Evolutionary conservation across 2,329 filamentous ascomycete genomes (phyloP).

Genomic region (Hymenoscyphus occultus): DNA sequence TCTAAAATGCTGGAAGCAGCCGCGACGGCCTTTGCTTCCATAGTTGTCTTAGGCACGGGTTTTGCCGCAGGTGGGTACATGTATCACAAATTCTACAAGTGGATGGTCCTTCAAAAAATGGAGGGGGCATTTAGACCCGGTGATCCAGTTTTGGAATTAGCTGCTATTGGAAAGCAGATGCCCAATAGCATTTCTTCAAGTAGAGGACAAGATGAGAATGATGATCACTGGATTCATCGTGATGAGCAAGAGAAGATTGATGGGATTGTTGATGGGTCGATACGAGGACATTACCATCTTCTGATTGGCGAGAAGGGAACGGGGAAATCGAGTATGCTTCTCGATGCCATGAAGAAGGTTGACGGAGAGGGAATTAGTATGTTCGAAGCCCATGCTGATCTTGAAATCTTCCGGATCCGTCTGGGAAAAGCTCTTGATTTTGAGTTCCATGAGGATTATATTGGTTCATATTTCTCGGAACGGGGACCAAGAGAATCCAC

Average conservation of each 20-base stretch:
- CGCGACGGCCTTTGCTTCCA: conserved; percentile 72
- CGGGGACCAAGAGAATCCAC: conserved; percentile 88
- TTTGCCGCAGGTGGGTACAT: conserved; percentile 67
- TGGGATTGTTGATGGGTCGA: conserved; percentile 71
- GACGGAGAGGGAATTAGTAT: conserved; percentile 87
- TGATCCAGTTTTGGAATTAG: conserved; percentile 82
- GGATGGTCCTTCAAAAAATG: conserved; percentile 88
- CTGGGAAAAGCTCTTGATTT: conserved; percentile 93
- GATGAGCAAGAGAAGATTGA: conserved; percentile 81
- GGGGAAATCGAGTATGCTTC: conserved; percentile 93
- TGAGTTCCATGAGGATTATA: conserved; percentile 97
- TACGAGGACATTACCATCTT: conserved; percentile 82
- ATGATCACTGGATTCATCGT: conserved; percentile 74
- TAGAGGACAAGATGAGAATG: conserved; percentile 35
- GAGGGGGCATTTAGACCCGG: conserved; percentile 86
- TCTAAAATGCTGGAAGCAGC: conserved; percentile 71
- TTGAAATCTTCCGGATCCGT: conserved; percentile 90
- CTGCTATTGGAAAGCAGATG: conserved; percentile 60
- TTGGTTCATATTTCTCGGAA: conserved; percentile 93
- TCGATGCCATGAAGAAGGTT: conserved; percentile 92
- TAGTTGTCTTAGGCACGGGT: conserved; percentile 65
- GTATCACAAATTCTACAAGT: conserved; percentile 85
- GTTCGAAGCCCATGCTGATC: conserved; percentile 93
- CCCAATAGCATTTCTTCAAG: conserved; percentile 40
- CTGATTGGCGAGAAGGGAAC: conserved; percentile 94